Conservation (phyloP, 805 yeast genomes). For the Myxozyma melibiosi region DNA sequence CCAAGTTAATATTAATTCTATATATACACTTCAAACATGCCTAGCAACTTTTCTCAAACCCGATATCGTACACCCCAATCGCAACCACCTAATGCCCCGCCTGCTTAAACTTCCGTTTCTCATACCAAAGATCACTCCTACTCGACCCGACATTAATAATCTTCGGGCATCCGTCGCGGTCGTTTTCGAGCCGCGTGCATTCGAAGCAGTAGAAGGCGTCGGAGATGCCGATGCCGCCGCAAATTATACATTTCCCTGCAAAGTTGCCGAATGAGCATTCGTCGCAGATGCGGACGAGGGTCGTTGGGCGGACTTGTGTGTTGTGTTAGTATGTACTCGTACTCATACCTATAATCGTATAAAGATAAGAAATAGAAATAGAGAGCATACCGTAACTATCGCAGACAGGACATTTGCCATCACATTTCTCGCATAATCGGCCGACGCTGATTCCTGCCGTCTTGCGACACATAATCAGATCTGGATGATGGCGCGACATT, state of each 20-base stretch:
- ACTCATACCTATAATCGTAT: not conserved
- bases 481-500: conserved; percentile 91
- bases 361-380: not conserved
- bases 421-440: conserved; percentile 77
- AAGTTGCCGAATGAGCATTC: conserved; percentile 78
- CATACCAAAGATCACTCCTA: conserved; percentile 65
- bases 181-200: conserved; percentile 76
- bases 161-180: conserved; percentile 91
- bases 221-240: conserved; percentile 63
- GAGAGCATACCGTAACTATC: conserved; percentile 61
- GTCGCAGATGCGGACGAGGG: conserved; percentile 72
- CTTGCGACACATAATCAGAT: conserved; percentile 78
- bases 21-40: too few relatives aligned
- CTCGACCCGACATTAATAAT: conserved; percentile 80
- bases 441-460: conserved; percentile 80
- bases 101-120: conserved; percentile 49
- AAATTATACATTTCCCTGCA: conserved; percentile 71
- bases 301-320: conserved; percentile 56
- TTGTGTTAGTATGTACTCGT: not conserved
- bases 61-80: too few relatives aligned
- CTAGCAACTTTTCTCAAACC: too few relatives aligned
- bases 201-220: conserved; percentile 85
- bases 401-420: conserved; percentile 88
- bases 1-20: too few relatives aligned
- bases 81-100: too few relatives aligned